Percentiles rank a stretch among this genome's conserved stretches.
Evolutionary conservation across 139 green algal genomes (phyloP).

Genomic region (Axilococcus clingmanii): DNA sequence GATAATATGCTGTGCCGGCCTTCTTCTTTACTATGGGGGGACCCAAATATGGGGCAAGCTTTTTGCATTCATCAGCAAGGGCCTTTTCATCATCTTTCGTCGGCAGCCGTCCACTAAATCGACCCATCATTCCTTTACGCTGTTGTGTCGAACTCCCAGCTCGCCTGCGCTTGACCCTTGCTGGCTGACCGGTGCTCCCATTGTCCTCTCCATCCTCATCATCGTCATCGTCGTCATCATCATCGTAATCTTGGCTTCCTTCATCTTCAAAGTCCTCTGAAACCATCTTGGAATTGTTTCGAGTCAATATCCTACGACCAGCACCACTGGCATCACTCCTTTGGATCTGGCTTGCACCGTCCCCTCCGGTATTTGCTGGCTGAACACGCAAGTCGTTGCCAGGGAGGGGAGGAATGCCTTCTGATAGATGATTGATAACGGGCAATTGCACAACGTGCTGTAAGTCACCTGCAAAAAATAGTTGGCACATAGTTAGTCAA

Average conservation of each 20-base stretch:
- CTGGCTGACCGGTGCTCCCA: constrained; percentile 19
- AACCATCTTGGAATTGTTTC: not conserved
- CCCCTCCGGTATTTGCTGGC: not conserved
- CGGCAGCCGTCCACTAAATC: constrained; percentile 67
- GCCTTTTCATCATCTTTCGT: constrained; percentile 74
- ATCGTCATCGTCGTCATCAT: constrained; percentile 5
- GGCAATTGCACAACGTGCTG: too few species aligned
- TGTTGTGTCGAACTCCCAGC: not conserved
- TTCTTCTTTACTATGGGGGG: too few species aligned
- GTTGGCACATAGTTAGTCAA: too few species aligned
- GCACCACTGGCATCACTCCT: not conserved
- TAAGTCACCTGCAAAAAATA: too few species aligned
- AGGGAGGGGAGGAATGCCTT: too few species aligned
- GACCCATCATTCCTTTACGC: constrained; percentile 45
- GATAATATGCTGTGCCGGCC: constrained; percentile 56
- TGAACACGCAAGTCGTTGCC: too few species aligned
- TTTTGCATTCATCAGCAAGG: constrained; percentile 67
- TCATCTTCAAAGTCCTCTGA: constrained; percentile 1
- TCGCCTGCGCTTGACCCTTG: not conserved
- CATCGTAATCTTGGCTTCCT: constrained; percentile 9
- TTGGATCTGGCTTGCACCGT: not conserved
- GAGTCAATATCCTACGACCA: not conserved
- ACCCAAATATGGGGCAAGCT: constrained; percentile 63
- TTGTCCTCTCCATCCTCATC: constrained; percentile 23
- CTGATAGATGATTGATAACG: too few species aligned